Evolutionary conservation across 2,329 filamentous ascomycete genomes (phyloP).

Genomic region (Fulvia fulva): DNA sequence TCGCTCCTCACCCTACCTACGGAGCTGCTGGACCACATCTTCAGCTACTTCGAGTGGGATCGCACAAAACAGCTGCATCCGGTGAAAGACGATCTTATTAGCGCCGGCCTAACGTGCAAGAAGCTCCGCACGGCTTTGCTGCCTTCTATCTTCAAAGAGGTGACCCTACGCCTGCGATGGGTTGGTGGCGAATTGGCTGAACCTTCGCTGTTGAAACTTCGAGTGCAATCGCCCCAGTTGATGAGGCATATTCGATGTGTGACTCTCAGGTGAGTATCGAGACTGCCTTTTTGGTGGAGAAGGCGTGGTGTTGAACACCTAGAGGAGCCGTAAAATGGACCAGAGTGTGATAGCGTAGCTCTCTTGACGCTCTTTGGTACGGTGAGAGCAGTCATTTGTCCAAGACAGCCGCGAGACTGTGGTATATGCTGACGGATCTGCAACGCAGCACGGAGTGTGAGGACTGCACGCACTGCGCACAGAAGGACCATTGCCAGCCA

Average conservation of each 20-base stretch:
- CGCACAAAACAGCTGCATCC: slow-evolving; percentile 11
- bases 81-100: slow-evolving; percentile 11
- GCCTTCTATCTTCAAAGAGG: slow-evolving; percentile 19
- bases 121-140: slow-evolving; percentile 14
- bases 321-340: background rate
- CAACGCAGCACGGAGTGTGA: slow-evolving; percentile 2
- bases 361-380: background rate
- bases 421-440: background rate
- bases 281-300: background rate
- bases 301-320: background rate
- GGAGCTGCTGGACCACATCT: slow-evolving; percentile 20
- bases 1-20: slow-evolving; percentile 17
- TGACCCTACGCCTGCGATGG: slow-evolving; percentile 20
- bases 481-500: background rate
- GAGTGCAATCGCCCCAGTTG: slow-evolving; percentile 16
- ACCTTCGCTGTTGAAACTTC: slow-evolving; percentile 12
- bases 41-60: slow-evolving; percentile 22
- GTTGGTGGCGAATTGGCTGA: slow-evolving; percentile 10
- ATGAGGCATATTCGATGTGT: slow-evolving; percentile 19
- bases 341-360: background rate
- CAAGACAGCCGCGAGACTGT: background rate
- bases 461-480: slow-evolving; percentile 1
- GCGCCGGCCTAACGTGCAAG: slow-evolving; percentile 12
- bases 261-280: slow-evolving; percentile 8
- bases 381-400: background rate